These are phyloP conservation scores for Saprolegnia parasitica DNA, from an alignment of 352 stramenopile genomes.

Conservation along the genomic window DNA sequence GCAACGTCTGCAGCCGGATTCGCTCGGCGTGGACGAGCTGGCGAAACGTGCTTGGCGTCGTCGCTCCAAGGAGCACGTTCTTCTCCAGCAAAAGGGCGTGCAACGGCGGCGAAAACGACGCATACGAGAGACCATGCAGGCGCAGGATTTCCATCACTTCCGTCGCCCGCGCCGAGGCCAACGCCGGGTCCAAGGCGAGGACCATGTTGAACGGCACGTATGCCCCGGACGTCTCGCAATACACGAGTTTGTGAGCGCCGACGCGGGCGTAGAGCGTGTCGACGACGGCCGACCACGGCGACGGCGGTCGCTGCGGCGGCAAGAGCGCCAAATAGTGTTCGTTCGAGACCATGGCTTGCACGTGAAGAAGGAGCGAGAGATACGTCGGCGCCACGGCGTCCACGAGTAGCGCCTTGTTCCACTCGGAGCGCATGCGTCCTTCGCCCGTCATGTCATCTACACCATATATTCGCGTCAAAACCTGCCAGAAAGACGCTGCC, in stretches of 20 bases:
- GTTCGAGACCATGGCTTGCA: slow-evolving; percentile 39
- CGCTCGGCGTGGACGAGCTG: slow-evolving; percentile 34
- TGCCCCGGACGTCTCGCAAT: slow-evolving; percentile 46
- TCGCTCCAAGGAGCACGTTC: slow-evolving; percentile 46
- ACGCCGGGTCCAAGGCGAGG: not conserved
- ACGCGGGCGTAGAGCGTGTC: slow-evolving; percentile 38
- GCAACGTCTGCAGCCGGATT: slow-evolving; percentile 39
- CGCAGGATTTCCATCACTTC: slow-evolving; percentile 9
- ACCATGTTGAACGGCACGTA: slow-evolving; percentile 31
- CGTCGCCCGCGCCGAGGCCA: not conserved
- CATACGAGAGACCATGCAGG: not conserved
- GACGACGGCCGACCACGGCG: slow-evolving; percentile 51
- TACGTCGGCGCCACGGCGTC: slow-evolving; percentile 78
- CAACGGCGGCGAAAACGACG: slow-evolving; percentile 31
- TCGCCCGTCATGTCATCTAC: slow-evolving; percentile 74
- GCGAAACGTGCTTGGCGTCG: slow-evolving; percentile 56
- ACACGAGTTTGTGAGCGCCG: slow-evolving; percentile 29
- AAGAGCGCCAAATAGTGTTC: slow-evolving; percentile 53
- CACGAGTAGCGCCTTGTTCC: slow-evolving; percentile 59
- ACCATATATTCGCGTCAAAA: not conserved
- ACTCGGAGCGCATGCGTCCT: slow-evolving; percentile 70
- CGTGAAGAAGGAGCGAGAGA: slow-evolving; percentile 54
- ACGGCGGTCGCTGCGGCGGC: slow-evolving; percentile 41
- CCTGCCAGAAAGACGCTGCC: not conserved
- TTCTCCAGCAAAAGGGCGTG: slow-evolving; percentile 45